Percentiles rank a stretch among this genome's conserved stretches.
These are phyloP conservation scores for Hortaea sp. DNA, from an alignment of 2,329 filamentous ascomycete species.

Conservation along the genomic window DNA sequence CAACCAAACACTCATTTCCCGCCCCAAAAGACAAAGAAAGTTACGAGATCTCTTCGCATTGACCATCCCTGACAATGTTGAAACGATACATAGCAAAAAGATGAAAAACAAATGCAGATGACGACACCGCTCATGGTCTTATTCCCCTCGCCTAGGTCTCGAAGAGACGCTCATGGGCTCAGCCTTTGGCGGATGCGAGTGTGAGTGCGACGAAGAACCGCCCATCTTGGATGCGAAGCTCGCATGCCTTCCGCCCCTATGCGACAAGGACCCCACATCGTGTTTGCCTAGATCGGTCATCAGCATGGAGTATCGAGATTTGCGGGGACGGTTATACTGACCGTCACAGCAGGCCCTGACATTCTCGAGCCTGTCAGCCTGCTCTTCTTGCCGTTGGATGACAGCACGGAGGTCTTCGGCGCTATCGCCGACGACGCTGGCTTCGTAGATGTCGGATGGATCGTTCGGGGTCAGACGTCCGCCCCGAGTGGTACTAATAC, in stretches of 20 bases:
- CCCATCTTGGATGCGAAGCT: background rate
- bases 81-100: background rate
- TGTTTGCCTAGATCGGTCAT: conserved; percentile 34
- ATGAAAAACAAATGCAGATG: background rate
- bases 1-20: no score
- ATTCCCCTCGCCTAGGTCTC: conserved; percentile 8
- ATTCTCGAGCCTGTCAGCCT: conserved; percentile 78
- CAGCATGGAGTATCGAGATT: conserved; percentile 1
- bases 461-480: conserved; percentile 8
- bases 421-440: conserved; percentile 50
- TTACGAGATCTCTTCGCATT: background rate
- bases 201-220: background rate
- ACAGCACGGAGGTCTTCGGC: conserved; percentile 74
- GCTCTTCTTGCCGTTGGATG: conserved; percentile 66
- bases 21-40: no score
- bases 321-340: conserved; percentile 39
- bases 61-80: background rate
- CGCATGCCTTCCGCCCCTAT: conserved; percentile 7
- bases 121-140: background rate
- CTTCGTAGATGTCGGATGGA: conserved; percentile 34
- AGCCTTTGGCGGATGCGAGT: conserved; percentile 4
- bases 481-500: background rate
- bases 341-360: conserved; percentile 96
- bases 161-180: conserved; percentile 8
- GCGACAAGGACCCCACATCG: conserved; percentile 38